Conservation (phyloP, 2,329 filamentous ascomycete species). For the Magnaporthiopsis poae region DNA sequence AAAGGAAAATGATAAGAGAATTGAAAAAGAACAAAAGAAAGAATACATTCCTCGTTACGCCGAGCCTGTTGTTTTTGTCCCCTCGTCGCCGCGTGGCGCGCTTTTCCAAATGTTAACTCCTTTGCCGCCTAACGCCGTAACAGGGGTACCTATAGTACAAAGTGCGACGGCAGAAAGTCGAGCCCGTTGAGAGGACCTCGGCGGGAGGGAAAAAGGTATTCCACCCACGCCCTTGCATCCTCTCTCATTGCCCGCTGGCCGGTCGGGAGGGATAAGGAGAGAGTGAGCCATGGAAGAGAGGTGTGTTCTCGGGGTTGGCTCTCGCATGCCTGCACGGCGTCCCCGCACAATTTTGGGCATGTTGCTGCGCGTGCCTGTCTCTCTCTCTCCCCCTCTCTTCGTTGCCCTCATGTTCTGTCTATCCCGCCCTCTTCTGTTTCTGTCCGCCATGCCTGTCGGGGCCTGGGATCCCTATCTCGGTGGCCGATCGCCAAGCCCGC, state of each 20-base stretch:
- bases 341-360: background rate
- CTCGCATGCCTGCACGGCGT: background rate
- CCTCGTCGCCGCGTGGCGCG: slow-evolving; percentile 16
- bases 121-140: slow-evolving; percentile 18
- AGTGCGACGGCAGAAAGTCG: slow-evolving; percentile 18
- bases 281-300: background rate
- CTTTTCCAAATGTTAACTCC: slow-evolving; percentile 14
- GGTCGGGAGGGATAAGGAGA: background rate
- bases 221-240: too few relatives aligned
- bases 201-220: background rate
- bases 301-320: background rate
- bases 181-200: slow-evolving; percentile 17
- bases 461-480: background rate
- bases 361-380: background rate
- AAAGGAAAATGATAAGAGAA: background rate
- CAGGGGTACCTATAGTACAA: slow-evolving; percentile 23
- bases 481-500: background rate
- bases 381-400: background rate
- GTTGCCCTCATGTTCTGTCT: background rate
- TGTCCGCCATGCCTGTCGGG: background rate
- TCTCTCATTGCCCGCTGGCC: background rate
- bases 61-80: slow-evolving; percentile 10
- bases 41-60: slow-evolving; percentile 6
- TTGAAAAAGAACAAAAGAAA: background rate
- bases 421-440: background rate